phyloP scores from a whole-genome alignment of 31 red algal species.

The Porphyra umbilicalis region DNA sequence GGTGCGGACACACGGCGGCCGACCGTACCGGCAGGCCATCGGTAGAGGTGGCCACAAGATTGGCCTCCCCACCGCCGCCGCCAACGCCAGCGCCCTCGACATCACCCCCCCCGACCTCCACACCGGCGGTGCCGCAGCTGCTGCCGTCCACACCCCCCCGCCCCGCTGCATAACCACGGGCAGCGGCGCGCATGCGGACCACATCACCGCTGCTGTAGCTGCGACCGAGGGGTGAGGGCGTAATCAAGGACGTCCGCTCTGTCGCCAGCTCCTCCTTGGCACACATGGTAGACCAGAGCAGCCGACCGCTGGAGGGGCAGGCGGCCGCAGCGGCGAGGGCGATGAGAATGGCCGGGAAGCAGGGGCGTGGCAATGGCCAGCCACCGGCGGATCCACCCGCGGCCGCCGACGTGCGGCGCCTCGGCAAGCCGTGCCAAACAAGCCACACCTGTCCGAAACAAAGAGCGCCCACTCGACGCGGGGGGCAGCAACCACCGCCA shows the following conservation, averaged over 20 bases:
- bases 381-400: no score
- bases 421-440: no score
- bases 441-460: no score
- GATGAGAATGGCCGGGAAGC: no score
- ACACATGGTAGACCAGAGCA: no score
- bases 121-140: no score
- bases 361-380: no score
- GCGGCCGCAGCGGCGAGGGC: no score
- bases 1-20: not conserved
- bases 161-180: not conserved
- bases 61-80: not conserved
- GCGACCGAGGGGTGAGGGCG: not conserved
- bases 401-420: no score
- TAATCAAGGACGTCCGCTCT: not conserved
- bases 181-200: not conserved
- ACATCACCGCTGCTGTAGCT: not conserved
- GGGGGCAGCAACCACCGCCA: no score
- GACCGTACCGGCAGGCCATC: not conserved
- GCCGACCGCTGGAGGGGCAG: no score
- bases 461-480: no score
- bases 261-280: not conserved
- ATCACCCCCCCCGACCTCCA: not conserved
- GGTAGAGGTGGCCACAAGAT: not conserved
- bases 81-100: not conserved
- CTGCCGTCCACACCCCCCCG: not conserved